Conservation (phyloP, 164 flowering plant genomes). For the Stephania yunnanensis region DNA sequence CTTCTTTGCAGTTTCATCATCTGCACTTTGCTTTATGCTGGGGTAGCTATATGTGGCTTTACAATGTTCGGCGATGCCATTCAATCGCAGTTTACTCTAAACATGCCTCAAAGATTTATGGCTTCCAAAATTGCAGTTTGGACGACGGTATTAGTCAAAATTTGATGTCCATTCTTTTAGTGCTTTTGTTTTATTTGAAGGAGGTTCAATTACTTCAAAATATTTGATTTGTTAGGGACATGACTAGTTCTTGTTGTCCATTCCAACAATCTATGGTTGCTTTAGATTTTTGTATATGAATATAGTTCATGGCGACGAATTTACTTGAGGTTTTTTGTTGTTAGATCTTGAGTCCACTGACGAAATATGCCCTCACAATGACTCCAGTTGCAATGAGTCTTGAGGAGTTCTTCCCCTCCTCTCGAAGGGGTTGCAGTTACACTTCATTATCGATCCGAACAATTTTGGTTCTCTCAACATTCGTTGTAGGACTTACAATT, state of each 20-base stretch:
- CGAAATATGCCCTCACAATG: conserved; percentile 68
- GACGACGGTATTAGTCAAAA: conserved; percentile 47
- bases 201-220: background rate
- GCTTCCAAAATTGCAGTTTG: conserved; percentile 62
- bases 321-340: conserved; percentile 4
- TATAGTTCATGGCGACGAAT: background rate
- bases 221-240: too few species aligned
- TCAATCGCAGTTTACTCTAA: conserved; percentile 61
- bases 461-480: conserved; percentile 39
- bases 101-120: conserved; percentile 49
- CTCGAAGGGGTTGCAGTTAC: background rate
- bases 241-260: background rate
- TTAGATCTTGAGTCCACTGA: conserved; percentile 59
- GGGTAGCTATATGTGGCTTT: conserved; percentile 50
- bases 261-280: too few species aligned
- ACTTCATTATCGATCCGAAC: conserved; percentile 30
- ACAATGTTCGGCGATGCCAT: conserved; percentile 57
- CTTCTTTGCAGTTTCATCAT: conserved; percentile 34
- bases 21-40: conserved; percentile 37
- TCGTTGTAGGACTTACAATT: conserved; percentile 48
- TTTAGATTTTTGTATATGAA: background rate
- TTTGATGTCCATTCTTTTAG: background rate
- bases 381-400: conserved; percentile 60
- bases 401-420: conserved; percentile 46
- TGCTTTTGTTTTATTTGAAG: background rate